Evolutionary conservation across 176 grass and related monocot species (phyloP).

Genomic region (Zea mays): Zm-B73-REFERENCE-NAM-5.0 NC_050102.1:113049501-113050000

Average conservation of each 20-base stretch:
- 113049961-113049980: no score
- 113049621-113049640: slow-evolving; percentile 9
- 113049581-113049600: not conserved
- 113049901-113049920: not conserved
- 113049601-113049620: not conserved
- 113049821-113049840: not conserved
- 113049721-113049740: not conserved
- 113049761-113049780: not conserved
- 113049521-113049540: no score
- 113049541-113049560: no score
- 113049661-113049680: slow-evolving; percentile 9
- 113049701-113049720: slow-evolving; percentile 16
- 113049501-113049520: no score
- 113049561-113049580: not conserved
- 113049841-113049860: not conserved
- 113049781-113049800: slow-evolving; percentile 1
- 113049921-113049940: no score
- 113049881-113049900: not conserved
- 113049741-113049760: not conserved
- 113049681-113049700: not conserved
- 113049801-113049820: slow-evolving; percentile 29
- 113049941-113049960: no score
- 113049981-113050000: no score
- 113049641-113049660: not conserved
- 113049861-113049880: not conserved